A percentile compares a stretch with the other conserved stretches of the same genome.
These are phyloP conservation scores for Phanerochaete carnosa DNA, from an alignment of 768 basidiomycete genomes.

Conservation along the genomic window DNA sequence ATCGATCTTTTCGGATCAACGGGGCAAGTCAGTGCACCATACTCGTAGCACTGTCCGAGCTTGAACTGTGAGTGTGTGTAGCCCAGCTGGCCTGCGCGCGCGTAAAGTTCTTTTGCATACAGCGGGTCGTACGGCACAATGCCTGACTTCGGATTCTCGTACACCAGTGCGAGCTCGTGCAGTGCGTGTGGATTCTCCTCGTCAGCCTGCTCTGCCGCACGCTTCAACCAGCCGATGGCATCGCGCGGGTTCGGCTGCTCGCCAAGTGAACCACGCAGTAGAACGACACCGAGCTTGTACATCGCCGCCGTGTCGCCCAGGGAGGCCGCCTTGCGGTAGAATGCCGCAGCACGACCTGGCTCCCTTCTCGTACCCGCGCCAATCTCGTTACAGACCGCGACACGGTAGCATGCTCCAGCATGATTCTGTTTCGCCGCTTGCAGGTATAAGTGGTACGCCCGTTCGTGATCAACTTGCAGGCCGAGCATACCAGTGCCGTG, in stretches of 20 bases:
- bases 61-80: conserved; percentile 95
- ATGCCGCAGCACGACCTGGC: conserved; percentile 83
- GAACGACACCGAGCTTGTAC: conserved; percentile 99
- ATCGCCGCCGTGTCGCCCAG: conserved; percentile 96
- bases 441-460: conserved; percentile 94
- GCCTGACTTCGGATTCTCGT: conserved; percentile 66
- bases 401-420: conserved; percentile 90
- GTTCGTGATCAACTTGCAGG: conserved; percentile 95
- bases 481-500: conserved; percentile 94
- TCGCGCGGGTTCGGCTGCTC: conserved; percentile 87
- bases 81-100: conserved; percentile 88
- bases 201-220: conserved; percentile 96
- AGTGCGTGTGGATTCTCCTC: conserved; percentile 97
- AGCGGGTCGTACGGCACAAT: conserved; percentile 77
- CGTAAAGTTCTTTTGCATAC: conserved; percentile 82
- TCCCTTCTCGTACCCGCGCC: conserved; percentile 94
- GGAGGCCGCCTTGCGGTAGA: conserved; percentile 95
- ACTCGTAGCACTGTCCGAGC: conserved; percentile 94
- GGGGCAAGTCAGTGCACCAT: conserved; percentile 82
- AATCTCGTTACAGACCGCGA: conserved; percentile 98
- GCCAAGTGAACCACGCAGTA: conserved; percentile 79
- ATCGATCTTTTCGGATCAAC: conserved; percentile 93
- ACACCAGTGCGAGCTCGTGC: conserved; percentile 88
- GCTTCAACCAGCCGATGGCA: conserved; percentile 90
- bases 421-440: conserved; percentile 98